Conservation (phyloP, 176 grass and related monocot genomes). For the Triticum turgidum region DNA sequence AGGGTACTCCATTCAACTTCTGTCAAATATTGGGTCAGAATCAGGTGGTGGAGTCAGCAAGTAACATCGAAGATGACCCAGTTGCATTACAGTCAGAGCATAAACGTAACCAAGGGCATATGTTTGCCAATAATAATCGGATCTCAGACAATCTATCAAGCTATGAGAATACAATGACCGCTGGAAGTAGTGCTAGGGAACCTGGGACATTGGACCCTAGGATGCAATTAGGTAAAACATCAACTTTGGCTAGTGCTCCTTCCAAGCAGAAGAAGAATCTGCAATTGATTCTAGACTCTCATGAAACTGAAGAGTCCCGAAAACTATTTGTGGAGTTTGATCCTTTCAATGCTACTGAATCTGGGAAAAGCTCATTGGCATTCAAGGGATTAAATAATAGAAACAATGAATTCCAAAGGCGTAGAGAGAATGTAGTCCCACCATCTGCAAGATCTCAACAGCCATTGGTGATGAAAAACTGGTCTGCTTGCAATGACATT, state of each 20-base stretch:
- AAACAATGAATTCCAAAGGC: constrained; percentile 60
- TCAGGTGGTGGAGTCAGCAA: constrained; percentile 19
- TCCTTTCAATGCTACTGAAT: constrained; percentile 46
- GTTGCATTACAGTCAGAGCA: constrained; percentile 28
- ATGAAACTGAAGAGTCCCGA: constrained; percentile 56
- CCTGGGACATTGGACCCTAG: constrained; percentile 38
- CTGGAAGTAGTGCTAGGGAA: constrained; percentile 42
- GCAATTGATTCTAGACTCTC: constrained; percentile 32
- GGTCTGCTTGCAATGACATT: constrained; percentile 86
- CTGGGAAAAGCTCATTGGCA: constrained; percentile 26
- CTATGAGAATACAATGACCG: constrained; percentile 28
- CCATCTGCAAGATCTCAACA: constrained; percentile 64
- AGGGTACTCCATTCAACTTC: constrained; percentile 53
- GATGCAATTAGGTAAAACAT: constrained; percentile 44
- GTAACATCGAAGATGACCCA: constrained; percentile 32
- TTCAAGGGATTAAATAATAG: constrained; percentile 41
- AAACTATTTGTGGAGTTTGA: constrained; percentile 66
- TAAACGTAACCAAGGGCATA: constrained; percentile 29
- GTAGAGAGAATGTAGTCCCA: constrained; percentile 60
- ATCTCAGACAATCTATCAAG: constrained; percentile 40
- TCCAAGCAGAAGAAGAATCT: constrained; percentile 62
- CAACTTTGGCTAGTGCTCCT: constrained; percentile 37
- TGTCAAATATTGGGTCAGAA: constrained; percentile 36
- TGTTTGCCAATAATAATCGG: constrained; percentile 27
- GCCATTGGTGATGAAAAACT: constrained; percentile 83